Percentiles rank a stretch among this genome's conserved stretches.
Evolutionary conservation across 176 grass and related monocot genomes (phyloP).

Genomic region (Cenchrus fungigraminus): DNA sequence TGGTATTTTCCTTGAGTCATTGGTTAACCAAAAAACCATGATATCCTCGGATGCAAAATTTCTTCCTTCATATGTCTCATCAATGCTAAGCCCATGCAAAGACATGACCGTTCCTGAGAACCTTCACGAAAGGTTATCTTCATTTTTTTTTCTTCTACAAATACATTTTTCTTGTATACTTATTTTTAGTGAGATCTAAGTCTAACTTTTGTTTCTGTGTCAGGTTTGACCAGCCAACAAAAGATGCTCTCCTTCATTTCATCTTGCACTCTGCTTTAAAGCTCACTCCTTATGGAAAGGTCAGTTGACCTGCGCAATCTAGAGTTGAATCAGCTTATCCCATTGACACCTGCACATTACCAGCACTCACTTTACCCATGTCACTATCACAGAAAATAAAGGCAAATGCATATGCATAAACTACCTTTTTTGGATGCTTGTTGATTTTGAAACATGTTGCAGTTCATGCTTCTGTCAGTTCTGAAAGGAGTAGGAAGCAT

Average conservation of each 20-base stretch:
- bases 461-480: constrained; percentile 78
- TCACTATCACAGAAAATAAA: constrained; percentile 11
- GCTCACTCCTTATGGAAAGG: constrained; percentile 81
- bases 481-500: constrained; percentile 85
- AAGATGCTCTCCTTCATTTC: constrained; percentile 64
- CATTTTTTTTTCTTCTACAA: constrained; percentile 37
- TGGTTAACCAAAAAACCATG: constrained; percentile 78
- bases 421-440: not conserved
- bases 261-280: constrained; percentile 72
- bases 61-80: constrained; percentile 78
- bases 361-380: not conserved
- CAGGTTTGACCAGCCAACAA: constrained; percentile 76
- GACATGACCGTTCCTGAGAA: constrained; percentile 65
- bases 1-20: constrained; percentile 67
- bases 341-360: not conserved
- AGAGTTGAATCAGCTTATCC: not conserved
- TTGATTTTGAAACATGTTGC: constrained; percentile 32
- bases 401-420: constrained; percentile 12
- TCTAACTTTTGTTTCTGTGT: constrained; percentile 34
- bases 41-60: constrained; percentile 76
- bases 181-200: constrained; percentile 15
- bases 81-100: constrained; percentile 65
- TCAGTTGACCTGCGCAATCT: constrained; percentile 49
- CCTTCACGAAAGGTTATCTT: constrained; percentile 68
- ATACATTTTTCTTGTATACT: constrained; percentile 8